Evolutionary conservation across 2,329 filamentous ascomycete species (phyloP).

Genomic region (Arthrinium phaeospermum): DNA sequence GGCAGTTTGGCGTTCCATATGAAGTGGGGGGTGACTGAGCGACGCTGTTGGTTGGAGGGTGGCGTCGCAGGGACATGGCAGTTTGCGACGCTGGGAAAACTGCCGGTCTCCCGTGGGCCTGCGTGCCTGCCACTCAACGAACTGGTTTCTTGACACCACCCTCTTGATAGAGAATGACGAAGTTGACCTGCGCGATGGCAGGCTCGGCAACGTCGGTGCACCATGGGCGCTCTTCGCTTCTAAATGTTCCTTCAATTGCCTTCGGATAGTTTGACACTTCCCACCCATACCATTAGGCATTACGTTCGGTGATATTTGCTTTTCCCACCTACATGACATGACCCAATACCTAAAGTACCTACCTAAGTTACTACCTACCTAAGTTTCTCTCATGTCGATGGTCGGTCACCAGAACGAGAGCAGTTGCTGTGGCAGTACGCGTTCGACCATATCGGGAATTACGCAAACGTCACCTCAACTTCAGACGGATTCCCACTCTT

Average conservation of each 20-base stretch:
- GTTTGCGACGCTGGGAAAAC: neutral
- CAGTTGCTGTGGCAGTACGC: constrained; percentile 8
- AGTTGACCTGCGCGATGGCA: constrained; percentile 4
- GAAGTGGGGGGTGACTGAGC: neutral
- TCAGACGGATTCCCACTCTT: neutral
- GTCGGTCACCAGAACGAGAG: constrained; percentile 5
- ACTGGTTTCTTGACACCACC: constrained; percentile 2
- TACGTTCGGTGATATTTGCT: neutral
- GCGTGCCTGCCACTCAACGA: neutral
- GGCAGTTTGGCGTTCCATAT: neutral
- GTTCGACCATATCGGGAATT: neutral
- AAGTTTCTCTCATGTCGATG: constrained; percentile 1
- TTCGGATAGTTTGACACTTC: neutral
- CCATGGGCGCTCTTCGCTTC: neutral
- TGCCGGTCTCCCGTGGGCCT: neutral
- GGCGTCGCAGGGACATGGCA: constrained; percentile 6
- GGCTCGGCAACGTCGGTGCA: neutral
- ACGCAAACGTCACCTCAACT: constrained; percentile 11
- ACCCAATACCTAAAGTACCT: neutral
- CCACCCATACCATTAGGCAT: neutral
- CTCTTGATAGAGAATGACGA: constrained; percentile 17
- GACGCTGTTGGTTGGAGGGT: neutral
- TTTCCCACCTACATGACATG: neutral
- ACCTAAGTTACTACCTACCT: no score
- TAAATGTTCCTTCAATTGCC: neutral